Base-by-base conservation (phyloP, 805 yeast genomes). In the Hyphopichia homilentoma region DNA sequence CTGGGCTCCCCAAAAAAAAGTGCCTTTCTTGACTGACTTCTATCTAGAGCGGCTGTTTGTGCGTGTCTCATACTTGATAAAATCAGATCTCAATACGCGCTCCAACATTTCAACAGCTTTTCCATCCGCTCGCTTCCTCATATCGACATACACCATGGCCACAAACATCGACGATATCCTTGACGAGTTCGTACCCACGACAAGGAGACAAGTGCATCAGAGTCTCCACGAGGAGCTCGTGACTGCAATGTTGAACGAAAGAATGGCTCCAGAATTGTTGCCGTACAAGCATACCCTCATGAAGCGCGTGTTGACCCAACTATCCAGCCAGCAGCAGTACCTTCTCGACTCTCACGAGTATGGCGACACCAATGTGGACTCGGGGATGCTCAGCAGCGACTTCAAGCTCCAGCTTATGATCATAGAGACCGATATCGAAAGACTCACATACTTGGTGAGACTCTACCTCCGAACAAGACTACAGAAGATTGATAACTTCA, bases 341-440 rank as follows among this genome's bases (percentile, higher is more conserved):
- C 78, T 90, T 23, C 68, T 77, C 31, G 84, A 86, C 44, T 81
- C 95, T 6, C 79, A 86, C 49, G 89, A 84, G 34, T 63, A 83
- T 23, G 84, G 83, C 32, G 76, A 75, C 30, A 66, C 70, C 26
- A 79, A 79, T 36, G 68, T 61, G 32, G 55, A 50, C 7, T 38
- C 54, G 2, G 63, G 65, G 1, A 43, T 59, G 2, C 45, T 59
- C 2, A 41, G 50, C 7, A 47, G 57, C 12, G 85, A 81, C 40
- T 79, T 80, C 57, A 89, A 89, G 50, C 59, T 90, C 36, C 81
- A 84, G 36, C 65, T 89, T 28, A 76, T 93, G 64, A 75, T 94
- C 16, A 80, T 90, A 45, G 98, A 93, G 51, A 82, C 94, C 9
- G 97, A 93, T 45, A 70, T 93, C 16, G 97, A 93, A 47, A 65